phyloP scores from a whole-genome alignment of 148 eudicot species.

The Vaccinium vitisidaea region DNA sequence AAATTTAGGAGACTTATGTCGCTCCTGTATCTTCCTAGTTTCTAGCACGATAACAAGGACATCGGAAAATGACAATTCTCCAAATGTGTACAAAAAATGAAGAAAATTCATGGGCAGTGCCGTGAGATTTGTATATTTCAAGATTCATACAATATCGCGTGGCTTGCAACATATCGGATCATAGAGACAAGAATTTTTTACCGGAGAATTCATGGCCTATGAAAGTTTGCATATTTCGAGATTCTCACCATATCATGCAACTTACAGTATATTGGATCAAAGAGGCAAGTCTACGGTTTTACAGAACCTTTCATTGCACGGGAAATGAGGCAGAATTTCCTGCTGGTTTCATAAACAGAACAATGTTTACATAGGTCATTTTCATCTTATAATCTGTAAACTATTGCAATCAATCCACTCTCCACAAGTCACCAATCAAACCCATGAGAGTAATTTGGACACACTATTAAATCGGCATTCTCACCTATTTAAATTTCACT shows the following conservation, averaged over 20 bases:
- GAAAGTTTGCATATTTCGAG: not conserved
- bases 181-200: not conserved
- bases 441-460: conserved; percentile 5
- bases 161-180: not conserved
- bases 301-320: not conserved
- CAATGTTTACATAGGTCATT: not conserved
- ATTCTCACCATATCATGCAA: too few relatives aligned
- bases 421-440: not conserved
- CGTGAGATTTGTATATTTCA: not conserved
- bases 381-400: not conserved
- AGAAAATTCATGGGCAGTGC: not conserved
- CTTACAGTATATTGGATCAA: not conserved
- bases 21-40: too few relatives aligned
- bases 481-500: conserved; percentile 15
- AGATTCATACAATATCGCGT: too few relatives aligned
- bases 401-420: not conserved
- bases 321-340: not conserved
- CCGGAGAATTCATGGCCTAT: not conserved
- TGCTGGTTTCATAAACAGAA: not conserved
- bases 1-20: too few relatives aligned
- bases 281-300: not conserved
- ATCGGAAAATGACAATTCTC: too few relatives aligned
- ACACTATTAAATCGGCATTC: not conserved
- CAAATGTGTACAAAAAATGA: not conserved
- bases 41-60: too few relatives aligned